Evolutionary conservation across 148 eudicot species (phyloP).

Genomic region (Limonium bicolor): DNA sequence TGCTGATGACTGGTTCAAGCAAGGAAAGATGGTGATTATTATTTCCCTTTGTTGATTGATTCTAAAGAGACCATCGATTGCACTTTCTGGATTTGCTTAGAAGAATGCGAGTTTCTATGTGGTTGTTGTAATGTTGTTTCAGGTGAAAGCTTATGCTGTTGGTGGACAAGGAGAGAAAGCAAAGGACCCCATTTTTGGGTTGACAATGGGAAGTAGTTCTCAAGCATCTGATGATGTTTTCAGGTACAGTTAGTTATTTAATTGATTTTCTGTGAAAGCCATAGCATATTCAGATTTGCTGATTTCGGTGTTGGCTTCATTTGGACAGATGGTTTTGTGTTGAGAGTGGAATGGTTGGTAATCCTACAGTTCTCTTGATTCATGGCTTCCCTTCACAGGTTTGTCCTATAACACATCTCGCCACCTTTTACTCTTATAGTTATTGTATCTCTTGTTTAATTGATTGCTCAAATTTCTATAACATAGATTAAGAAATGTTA

Average conservation of each 20-base stretch:
- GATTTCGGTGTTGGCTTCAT: neutral
- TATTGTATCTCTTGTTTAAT: too few relatives aligned
- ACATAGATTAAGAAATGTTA: too few relatives aligned
- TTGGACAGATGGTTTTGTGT: slow-evolving; percentile 99
- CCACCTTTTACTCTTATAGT: too few relatives aligned
- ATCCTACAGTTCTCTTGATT: slow-evolving; percentile 59
- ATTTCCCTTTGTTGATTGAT: too few relatives aligned
- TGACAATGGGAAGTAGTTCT: slow-evolving; percentile 70
- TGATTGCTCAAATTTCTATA: too few relatives aligned
- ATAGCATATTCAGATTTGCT: too few relatives aligned
- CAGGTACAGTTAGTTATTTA: slow-evolving; percentile 49
- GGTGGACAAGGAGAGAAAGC: slow-evolving; percentile 71
- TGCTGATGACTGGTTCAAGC: slow-evolving; percentile 87
- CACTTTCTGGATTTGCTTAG: too few relatives aligned
- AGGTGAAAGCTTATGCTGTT: slow-evolving; percentile 82
- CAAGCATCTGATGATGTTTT: slow-evolving; percentile 75
- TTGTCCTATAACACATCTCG: too few relatives aligned
- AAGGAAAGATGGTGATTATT: slow-evolving; percentile 71
- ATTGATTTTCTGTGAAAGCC: too few relatives aligned
- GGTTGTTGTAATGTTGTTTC: neutral
- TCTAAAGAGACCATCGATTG: too few relatives aligned
- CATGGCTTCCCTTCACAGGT: slow-evolving; percentile 99
- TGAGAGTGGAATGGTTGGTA: slow-evolving; percentile 68
- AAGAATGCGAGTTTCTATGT: too few relatives aligned
- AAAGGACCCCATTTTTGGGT: slow-evolving; percentile 91